A percentile compares a stretch with the other conserved stretches of the same genome.
phyloP scores from a whole-genome alignment of 2,329 filamentous ascomycete genomes.

The Colletotrichum sp. region DNA sequence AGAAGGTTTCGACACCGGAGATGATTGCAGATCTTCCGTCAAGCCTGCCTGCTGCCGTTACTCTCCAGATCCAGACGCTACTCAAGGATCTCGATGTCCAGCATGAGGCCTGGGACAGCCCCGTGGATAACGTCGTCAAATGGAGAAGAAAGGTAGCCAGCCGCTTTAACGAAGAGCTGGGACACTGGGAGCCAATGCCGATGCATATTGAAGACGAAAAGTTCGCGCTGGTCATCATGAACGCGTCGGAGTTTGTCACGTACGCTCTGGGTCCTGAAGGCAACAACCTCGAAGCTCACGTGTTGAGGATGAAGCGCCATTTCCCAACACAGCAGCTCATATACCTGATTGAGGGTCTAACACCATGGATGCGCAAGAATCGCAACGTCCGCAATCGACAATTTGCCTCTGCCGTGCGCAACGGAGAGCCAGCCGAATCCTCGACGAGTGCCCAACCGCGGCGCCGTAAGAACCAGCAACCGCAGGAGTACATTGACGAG shows the following conservation, averaged over 20 bases:
- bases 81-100: constrained; percentile 56
- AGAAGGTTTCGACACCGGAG: constrained; percentile 74
- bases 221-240: constrained; percentile 66
- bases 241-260: constrained; percentile 69
- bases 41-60: constrained; percentile 54
- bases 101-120: constrained; percentile 48
- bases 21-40: constrained; percentile 78
- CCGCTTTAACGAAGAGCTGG: constrained; percentile 63
- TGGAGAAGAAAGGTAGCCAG: constrained; percentile 74
- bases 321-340: constrained; percentile 63
- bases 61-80: constrained; percentile 53
- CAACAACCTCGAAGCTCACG: constrained; percentile 62
- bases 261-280: constrained; percentile 54
- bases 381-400: constrained; percentile 69
- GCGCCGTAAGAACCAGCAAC: constrained; percentile 45
- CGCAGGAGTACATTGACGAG: constrained; percentile 64
- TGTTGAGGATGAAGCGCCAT: constrained; percentile 56
- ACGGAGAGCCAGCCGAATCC: constrained; percentile 29
- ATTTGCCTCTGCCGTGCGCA: constrained; percentile 69
- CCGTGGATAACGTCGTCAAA: constrained; percentile 60
- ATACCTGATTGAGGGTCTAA: constrained; percentile 76
- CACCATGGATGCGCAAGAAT: constrained; percentile 71
- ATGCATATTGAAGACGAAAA: constrained; percentile 59
- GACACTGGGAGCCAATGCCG: constrained; percentile 68
- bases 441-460: constrained; percentile 29